Evolutionary conservation across 139 green algal species (phyloP).

Genomic region (Coelastrella sp.): DNA sequence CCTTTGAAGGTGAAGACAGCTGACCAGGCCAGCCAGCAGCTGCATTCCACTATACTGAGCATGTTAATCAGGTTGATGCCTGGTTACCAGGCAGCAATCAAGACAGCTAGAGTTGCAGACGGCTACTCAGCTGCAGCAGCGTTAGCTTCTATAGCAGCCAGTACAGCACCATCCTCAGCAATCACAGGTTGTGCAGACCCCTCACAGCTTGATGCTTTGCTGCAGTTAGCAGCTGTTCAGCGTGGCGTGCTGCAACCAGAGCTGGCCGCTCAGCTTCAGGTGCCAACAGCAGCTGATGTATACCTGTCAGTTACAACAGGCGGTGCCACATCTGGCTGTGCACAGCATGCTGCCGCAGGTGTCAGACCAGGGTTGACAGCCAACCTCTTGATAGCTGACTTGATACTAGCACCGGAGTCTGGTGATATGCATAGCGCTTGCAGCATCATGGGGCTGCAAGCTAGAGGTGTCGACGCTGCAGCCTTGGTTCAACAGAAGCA

Average conservation of each 20-base stretch:
- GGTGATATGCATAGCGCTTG: neutral
- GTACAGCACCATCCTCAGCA: neutral
- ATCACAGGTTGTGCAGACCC: constrained; percentile 10
- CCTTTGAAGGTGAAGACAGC: neutral
- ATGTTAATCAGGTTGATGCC: neutral
- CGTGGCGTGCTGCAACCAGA: neutral
- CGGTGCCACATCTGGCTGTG: neutral
- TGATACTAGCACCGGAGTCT: neutral
- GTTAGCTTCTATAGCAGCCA: neutral
- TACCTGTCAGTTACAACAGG: neutral
- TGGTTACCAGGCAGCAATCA: neutral
- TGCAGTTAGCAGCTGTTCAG: constrained; percentile 55
- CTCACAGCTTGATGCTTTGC: constrained; percentile 49
- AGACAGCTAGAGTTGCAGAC: neutral
- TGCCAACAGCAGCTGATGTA: constrained; percentile 40
- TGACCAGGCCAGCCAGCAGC: neutral
- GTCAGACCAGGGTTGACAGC: neutral
- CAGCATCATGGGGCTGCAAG: constrained; percentile 36
- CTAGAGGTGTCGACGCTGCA: constrained; percentile 3
- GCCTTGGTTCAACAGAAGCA: neutral
- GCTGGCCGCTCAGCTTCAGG: constrained; percentile 16
- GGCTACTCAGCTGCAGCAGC: neutral
- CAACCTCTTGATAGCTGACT: constrained; percentile 15
- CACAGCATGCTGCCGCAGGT: constrained; percentile 3
- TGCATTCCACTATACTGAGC: neutral